Evolutionary conservation across 1,284 basidiomycete genomes (phyloP).

Genomic region (Apiotrichum gracile): DNA sequence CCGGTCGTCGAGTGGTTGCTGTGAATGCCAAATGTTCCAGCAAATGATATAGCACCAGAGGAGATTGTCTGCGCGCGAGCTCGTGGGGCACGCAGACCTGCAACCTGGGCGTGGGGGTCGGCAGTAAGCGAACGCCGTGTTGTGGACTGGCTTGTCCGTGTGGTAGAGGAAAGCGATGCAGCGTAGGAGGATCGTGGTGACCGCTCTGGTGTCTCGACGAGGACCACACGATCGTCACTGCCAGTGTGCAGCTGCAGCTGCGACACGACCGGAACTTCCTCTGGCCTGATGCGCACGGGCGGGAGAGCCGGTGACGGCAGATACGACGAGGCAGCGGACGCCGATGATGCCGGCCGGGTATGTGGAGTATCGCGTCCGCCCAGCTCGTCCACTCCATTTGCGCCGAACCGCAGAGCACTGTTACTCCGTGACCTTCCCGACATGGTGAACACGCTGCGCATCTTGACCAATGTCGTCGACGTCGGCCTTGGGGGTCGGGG

Average conservation of each 20-base stretch:
- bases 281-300: constrained; percentile 14
- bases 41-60: too few relatives aligned
- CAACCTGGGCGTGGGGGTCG: constrained; percentile 2
- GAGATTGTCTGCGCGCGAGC: constrained; percentile 13
- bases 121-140: constrained; percentile 2
- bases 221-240: constrained; percentile 15
- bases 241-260: constrained; percentile 16
- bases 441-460: constrained; percentile 36
- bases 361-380: constrained; percentile 1
- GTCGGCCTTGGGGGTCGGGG: constrained; percentile 18
- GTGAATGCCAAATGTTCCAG: too few relatives aligned
- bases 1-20: neutral
- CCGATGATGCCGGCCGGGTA: constrained; percentile 6
- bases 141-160: constrained; percentile 4
- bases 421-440: constrained; percentile 28
- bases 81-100: neutral
- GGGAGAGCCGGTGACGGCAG: constrained; percentile 18
- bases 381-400: constrained; percentile 34
- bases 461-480: constrained; percentile 35
- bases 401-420: constrained; percentile 24
- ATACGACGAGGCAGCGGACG: constrained; percentile 28
- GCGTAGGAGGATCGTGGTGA: constrained; percentile 33
- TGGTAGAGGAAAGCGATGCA: constrained; percentile 13
- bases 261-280: constrained; percentile 19
- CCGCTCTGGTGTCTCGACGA: constrained; percentile 19